Evolutionary conservation across 805 yeast species (phyloP).

Genomic region (Debaryomyces tyrocola): DNA sequence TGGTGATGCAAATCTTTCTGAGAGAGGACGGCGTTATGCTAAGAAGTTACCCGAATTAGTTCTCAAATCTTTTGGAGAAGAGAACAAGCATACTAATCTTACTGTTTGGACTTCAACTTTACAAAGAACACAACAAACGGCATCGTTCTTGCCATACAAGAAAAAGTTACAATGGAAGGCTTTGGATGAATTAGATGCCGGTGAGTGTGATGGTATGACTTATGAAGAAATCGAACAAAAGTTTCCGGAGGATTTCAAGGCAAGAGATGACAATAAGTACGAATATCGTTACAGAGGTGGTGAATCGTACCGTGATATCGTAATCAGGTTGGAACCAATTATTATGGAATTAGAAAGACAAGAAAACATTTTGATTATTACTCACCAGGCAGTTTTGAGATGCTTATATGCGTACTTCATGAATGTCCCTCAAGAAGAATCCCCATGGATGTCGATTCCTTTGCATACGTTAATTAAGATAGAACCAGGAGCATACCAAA

Average conservation of each 20-base stretch:
- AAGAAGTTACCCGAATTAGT: conserved; percentile 77
- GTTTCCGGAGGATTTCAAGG: conserved; percentile 93
- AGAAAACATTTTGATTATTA: conserved; percentile 90
- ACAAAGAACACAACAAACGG: conserved; percentile 89
- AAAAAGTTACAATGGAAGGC: conserved; percentile 91
- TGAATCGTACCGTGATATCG: conserved; percentile 94
- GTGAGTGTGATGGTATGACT: conserved; percentile 96
- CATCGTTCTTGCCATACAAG: conserved; percentile 74
- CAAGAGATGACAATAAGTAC: conserved; percentile 93
- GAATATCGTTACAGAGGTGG: conserved; percentile 97
- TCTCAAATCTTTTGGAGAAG: conserved; percentile 59
- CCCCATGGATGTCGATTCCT: conserved; percentile 99
- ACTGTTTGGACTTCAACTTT: conserved; percentile 97
- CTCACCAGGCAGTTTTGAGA: conserved; percentile 96
- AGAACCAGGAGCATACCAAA: conserved; percentile 93
- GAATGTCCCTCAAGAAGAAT: conserved; percentile 96
- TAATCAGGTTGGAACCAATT: conserved; percentile 91
- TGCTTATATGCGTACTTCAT: conserved; percentile 97
- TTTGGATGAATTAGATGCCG: conserved; percentile 94
- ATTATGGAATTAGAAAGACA: conserved; percentile 98
- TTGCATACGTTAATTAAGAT: conserved; percentile 89
- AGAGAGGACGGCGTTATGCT: conserved; percentile 84
- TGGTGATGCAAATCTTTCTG: conserved; percentile 85
- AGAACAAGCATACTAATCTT: conserved; percentile 50
- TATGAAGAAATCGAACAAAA: conserved; percentile 84